Evolutionary conservation across 2,329 filamentous ascomycete genomes (phyloP), one percentile per base, ranked within the genome.

Genomic region (Corniculantispora saksenae): DNA sequence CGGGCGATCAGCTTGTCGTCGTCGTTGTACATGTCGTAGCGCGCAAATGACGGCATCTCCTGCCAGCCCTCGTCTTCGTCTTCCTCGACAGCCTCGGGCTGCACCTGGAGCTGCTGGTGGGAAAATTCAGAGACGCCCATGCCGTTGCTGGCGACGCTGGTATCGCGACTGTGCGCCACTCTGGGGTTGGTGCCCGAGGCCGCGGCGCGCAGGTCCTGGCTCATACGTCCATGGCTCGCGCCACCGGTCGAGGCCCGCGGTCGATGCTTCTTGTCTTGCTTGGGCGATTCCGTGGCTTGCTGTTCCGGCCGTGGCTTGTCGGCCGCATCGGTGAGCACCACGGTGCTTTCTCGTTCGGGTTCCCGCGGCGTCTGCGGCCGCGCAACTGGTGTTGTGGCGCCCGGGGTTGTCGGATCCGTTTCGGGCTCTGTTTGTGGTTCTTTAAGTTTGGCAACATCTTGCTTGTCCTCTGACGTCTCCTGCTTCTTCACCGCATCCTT

Each of bases 1-100:
- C 86, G 89, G 15, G 95, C 95, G 69, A 99, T 84, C 32, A 99
- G 83, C 69, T 86, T 91, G 70, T 97, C 91, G 75, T 97, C 90
- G 72, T 99, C 95, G 74, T 99, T 93, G 77, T 98, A 99, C 70
- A 97, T 91, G 77, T 98, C 94, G 75, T 95, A 96, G 45, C 91
- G 90, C 9, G 94, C 95, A 73, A 94, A 93, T 1, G 95, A 89
- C 1, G 94, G 95, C 95, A 99, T 99, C 3, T 88, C 86, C 79
- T 97, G 93, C 95, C 95, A 99, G 60, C 84, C 87, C 1, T 81
- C 89, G n/a, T 91, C 91, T 7, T 87, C 87, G 13, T 76, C 71
- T 3, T 86, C 81, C 2, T 83, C 80, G 54, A 85, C 80, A 15
- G 84, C 79, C 15, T 86, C 80, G 48, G 84, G 82, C 67, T 87